Evolutionary conservation across 371 early-diverging fungal species (phyloP), one percentile per base, ranked within the genome.

Genomic region (Mortierella sp.): DNA sequence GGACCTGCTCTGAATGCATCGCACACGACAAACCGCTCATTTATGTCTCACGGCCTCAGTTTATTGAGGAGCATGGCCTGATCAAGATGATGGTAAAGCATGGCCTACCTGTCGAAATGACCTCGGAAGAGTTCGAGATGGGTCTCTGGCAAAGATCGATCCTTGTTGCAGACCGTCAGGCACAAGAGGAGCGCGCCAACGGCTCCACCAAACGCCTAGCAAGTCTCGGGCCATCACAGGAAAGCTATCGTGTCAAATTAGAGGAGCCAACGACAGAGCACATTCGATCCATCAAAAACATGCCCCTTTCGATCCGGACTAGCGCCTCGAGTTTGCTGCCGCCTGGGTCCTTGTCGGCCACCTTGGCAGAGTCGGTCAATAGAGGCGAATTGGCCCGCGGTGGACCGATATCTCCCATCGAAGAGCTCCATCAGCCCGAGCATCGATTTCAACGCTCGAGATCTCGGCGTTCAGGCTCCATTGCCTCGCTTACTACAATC

Each of bases 1-100:
- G 91, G 21, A 91, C 91, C 6, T 93, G 93, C 74, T 87, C 90
- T 15, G 93, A 93, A 80, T 89, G 89, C 43, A 88, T 91, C 15
- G 91, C 89, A 5, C 89, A 89, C 68, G 64, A 72, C 1, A 87
- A 85, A 7, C 92, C 93, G 1, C 87, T 93, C 62, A 85, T 93
- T 3, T 93, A 91, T 66, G 90, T 93, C 7, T 84, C 90, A 11
- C 76, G 93, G 70, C 90, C 91, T 12, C 89, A 87, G 47, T 93
- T 93, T 74, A 89, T 88, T 19, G 93, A 93, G 72, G 93, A 93
- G 69, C 82, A 73, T 29, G 93, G 92, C 2, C 66, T 93, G 50
- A 55, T 87, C n/a, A 82, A 85, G 46, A 70, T 90, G 23, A 89
- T 90, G 88, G 67, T 80, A 18, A 83, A 82, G 48, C 87, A 89